Conservation (phyloP, 2,329 filamentous ascomycete genomes). For the Aspergillus pseudonomiae region DNA sequence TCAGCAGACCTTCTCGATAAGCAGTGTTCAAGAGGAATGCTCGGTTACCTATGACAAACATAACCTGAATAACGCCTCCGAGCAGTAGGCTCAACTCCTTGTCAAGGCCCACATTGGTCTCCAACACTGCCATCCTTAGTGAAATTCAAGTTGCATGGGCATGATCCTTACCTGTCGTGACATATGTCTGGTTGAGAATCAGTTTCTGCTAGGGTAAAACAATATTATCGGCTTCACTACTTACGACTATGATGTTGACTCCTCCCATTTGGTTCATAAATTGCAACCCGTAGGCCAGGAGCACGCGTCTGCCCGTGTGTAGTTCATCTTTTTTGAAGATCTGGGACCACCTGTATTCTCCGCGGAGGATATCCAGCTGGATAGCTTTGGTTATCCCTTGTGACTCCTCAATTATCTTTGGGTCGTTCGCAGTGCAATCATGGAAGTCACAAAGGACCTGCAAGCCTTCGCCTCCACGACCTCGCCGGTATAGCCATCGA, state of each 20-base stretch:
- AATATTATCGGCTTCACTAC: constrained; percentile 16
- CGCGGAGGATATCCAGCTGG: constrained; percentile 40
- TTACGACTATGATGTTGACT: constrained; percentile 52
- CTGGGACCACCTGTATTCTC: constrained; percentile 43
- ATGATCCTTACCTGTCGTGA: constrained; percentile 26
- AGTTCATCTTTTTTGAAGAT: constrained; percentile 49
- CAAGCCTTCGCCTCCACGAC: constrained; percentile 34
- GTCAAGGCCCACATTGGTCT: constrained; percentile 50
- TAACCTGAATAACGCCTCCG: constrained; percentile 45
- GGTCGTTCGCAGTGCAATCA: constrained; percentile 25
- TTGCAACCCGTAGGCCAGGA: constrained; percentile 53
- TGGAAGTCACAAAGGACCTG: constrained; percentile 33
- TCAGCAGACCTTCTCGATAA: constrained; percentile 4
- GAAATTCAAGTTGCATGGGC: not conserved
- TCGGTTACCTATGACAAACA: constrained; percentile 32
- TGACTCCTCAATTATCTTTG: constrained; percentile 33
- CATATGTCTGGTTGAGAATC: constrained; percentile 25
- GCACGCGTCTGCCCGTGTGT: constrained; percentile 48
- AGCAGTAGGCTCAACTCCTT: constrained; percentile 51
- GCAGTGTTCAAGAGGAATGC: not conserved
- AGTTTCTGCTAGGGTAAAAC: not conserved
- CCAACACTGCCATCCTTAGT: constrained; percentile 36
- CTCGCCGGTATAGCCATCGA: constrained; percentile 50
- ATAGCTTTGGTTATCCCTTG: constrained; percentile 49
- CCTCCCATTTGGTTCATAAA: constrained; percentile 56